These are phyloP conservation scores for Candida nanaspora DNA, from an alignment of 805 yeast species.

Conservation along the genomic window DNA sequence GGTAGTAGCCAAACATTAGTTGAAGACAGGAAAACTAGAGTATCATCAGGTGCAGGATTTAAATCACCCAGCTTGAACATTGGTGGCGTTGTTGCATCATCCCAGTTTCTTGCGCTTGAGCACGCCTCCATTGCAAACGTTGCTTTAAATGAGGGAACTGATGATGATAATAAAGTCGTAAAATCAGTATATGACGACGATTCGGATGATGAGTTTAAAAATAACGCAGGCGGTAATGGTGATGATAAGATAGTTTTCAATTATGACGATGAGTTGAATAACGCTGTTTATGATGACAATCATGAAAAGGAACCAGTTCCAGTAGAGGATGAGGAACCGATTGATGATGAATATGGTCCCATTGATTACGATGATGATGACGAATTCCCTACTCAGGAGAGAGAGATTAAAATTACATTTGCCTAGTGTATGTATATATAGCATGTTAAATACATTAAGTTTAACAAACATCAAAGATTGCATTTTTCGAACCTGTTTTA, in stretches of 20 bases:
- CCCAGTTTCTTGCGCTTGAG: neutral
- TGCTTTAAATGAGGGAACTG: no score
- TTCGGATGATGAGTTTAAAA: neutral
- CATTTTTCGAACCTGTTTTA: neutral
- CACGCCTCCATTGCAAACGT: neutral
- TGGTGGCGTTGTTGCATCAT: neutral
- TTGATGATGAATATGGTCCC: neutral
- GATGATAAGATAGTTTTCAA: constrained; percentile 7
- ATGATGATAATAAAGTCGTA: neutral
- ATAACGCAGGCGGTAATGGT: neutral
- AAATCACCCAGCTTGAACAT: neutral
- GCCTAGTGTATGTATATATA: constrained; percentile 7
- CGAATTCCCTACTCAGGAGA: constrained; percentile 27
- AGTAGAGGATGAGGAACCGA: neutral
- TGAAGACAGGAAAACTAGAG: no score
- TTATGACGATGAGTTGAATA: constrained; percentile 11
- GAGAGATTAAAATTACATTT: constrained; percentile 22
- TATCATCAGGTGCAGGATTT: no score
- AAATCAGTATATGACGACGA: neutral
- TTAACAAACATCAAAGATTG: no score
- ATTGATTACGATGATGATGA: constrained; percentile 26
- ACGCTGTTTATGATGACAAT: constrained; percentile 14
- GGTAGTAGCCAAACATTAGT: no score
- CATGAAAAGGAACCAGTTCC: neutral
- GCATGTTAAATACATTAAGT: no score